Base-by-base conservation (phyloP, 768 basidiomycete genomes). In the Pluteus cervinus region DNA sequence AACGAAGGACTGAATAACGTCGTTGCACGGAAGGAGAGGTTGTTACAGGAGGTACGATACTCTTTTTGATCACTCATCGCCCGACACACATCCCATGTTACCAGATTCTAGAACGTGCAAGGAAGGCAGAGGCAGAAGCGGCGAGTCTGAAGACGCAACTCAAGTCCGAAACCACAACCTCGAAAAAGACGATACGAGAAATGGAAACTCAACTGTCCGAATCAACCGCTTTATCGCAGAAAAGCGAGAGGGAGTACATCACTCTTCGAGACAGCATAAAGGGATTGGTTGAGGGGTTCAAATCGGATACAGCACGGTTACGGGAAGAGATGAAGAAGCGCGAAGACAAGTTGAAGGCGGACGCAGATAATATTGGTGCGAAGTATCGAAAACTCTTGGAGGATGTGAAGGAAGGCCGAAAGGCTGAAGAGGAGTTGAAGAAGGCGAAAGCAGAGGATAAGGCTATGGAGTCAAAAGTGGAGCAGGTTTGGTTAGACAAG, bases 1-100 rank as follows among this genome's bases (percentile, higher is more conserved):
- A 92, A 89, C 49, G 90, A 92, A 53, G 84, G 83, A 3, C 57
- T 92, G 47, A 89, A 89, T 50, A 87, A 88, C 44, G 88, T 91
- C 12, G 84, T 93, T 16, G 76, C 86, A 20, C 69, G 90, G 42
- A 92, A 92, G 55, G 90, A 93, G 61, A 69, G 90, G 45, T 49
- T 91, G 38, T 58, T 90, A 44, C 90, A 92, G 60, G 90, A 93
- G 68, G 85, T 86, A 45, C 40, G 22, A 24, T 4, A 11, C 18
- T 24, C 25, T 40, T 40, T 34, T 28, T 28, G 9, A 9, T 28
- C 14, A 9, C 14, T 28, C 26, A 9, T 28, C 26, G 9, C 14
- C 26, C 26, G 9, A n/a, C n/a, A n/a, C n/a, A 30, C n/a, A 11
- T 26, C 11, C 22, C 40, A 43, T 38, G 33, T 31, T 26, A 24